Base-by-base conservation (phyloP, 176 grass and related monocot genomes). In the Triticum urartu region DNA sequence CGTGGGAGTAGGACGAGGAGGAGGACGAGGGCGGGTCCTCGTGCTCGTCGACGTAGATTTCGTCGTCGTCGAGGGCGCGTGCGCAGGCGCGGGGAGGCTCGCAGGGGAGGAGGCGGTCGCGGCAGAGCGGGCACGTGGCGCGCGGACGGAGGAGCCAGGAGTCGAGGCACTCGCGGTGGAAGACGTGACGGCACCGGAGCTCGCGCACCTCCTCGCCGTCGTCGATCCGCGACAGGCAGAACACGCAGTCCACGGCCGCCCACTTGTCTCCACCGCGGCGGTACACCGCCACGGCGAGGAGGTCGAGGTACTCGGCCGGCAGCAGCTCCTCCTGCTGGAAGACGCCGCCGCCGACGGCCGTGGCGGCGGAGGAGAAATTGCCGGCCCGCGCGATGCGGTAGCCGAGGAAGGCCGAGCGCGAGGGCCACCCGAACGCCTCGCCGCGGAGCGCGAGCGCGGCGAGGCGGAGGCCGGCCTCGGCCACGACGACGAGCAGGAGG, bases 51-150 rank as follows among this genome's bases (percentile, higher is more conserved):
- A 13, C 59, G 68, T 58, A 63, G 76, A 32, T 20, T 43, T 78
- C 87, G 64, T 79, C 87, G 64, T 75, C 25, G 88, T 14, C 59
- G 59, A n/a, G n/a, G 66, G n/a, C 54, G 68, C 17, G 3, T 11
- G 54, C 12, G 60, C 34, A 54, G 22, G 25, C 11, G 61, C 71
- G 76, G 8, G 33, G 64, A 7, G 81, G 68, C n/a, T 71, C 64
- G 64, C 62, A 21, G 15, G 82, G 87, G 64, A 92, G 86, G 78
- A 92, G 80, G 24, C 68, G 65, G 79, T 86, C 89, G 22, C 92
- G 90, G 85, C 95, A 97, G 28, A 97, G 90, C 43, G 95, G 95
- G 84, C 95, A 97, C 8, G 95, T 94, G 61, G 92, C 86, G 43
- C 89, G 75, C 61, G 79, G 68, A 24, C 60, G 75, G 68, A 68